Base-by-base conservation (phyloP, 371 early-diverging fungal genomes). In the Sporodiniella umbellata region DNA sequence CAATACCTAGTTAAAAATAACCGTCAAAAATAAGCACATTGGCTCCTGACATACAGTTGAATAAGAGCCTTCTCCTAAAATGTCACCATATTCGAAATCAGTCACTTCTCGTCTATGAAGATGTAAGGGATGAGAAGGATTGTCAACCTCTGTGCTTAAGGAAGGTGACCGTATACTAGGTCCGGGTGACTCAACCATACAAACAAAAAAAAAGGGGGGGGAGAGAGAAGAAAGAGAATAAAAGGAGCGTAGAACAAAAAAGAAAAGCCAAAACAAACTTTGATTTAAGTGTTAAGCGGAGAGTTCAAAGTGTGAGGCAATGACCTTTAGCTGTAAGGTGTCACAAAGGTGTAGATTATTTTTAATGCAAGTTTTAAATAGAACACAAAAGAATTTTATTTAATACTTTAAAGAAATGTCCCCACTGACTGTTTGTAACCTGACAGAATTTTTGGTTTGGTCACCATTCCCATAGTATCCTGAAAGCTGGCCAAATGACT, bases 21-120 rank as follows among this genome's bases (percentile, higher is more conserved):
- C 8, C 46, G 25, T 17, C 33, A 12, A 51, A 42, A n/a, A 11
- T 26, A 45, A 11, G 33, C 3, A 33, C 7, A 6, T 23, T 45
- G 4, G 21, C 22, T 24, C 17, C 23, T 4, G 0, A 17, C 77
- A 61, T 76, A 94, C 98, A 0, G 96, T 92, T 3, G 97, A 96
- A 70, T 95, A 98, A 15, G 92, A 89, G 37, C 98, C 98, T 67
- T 96, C 96, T 44, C 98, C 98, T 21, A 98, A 66, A 3, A 82
- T 70, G 30, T 81, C 69, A 5, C 92, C 93, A 56, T 95, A 93
- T 24, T 80, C 80, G 62, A 95, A 96, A 64, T 96, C 96, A 42
- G 56, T 60, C 1, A 68, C 72, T 17, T 56, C 52, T 28, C 70
- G 70, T 52, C 70, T 39, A 54, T 64, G 68, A 40, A 59, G 63